phyloP scores from a whole-genome alignment of 2,329 filamentous ascomycete species.

The Penicillium nordicum region DNA sequence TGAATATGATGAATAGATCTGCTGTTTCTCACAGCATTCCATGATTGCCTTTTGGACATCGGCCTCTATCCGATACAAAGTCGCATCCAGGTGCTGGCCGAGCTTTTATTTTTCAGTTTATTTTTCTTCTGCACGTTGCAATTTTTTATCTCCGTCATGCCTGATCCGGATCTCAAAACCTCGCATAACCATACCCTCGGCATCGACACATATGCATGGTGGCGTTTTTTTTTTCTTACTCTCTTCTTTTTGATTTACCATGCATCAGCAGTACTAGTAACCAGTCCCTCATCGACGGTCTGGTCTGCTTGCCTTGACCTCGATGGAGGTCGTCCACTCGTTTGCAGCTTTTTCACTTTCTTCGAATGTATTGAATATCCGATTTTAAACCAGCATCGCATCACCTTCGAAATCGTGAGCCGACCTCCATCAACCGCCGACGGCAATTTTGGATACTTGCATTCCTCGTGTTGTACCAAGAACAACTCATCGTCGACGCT shows the following conservation, averaged over 20 bases:
- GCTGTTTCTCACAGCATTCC: conserved; percentile 5
- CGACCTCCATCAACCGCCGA: conserved; percentile 4
- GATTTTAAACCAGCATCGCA: conserved; percentile 14
- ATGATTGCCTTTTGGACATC: conserved; percentile 7
- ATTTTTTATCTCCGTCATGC: conserved; percentile 14
- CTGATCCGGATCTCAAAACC: conserved; percentile 11
- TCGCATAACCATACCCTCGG: conserved; percentile 20
- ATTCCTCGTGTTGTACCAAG: not conserved
- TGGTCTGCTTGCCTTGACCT: conserved; percentile 10
- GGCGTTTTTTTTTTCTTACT: conserved; percentile 16
- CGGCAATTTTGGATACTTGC: conserved; percentile 9
- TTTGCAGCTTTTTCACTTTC: conserved; percentile 13
- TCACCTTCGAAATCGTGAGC: conserved; percentile 2
- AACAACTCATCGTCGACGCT: not conserved
- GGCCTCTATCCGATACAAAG: not conserved
- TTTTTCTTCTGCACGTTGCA: conserved; percentile 4
- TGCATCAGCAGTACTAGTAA: conserved; percentile 17
- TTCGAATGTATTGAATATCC: conserved; percentile 20
- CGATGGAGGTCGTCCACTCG: conserved; percentile 19
- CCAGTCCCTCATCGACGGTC: not conserved
- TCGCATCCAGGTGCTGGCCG: not conserved
- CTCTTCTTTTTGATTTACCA: conserved; percentile 4
- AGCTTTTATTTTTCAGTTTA: not conserved
- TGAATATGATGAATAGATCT: conserved; percentile 20
- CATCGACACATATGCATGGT: conserved; percentile 24